phyloP scores from a whole-genome alignment of 768 basidiomycete species.

The Auricularia sp. region DNA sequence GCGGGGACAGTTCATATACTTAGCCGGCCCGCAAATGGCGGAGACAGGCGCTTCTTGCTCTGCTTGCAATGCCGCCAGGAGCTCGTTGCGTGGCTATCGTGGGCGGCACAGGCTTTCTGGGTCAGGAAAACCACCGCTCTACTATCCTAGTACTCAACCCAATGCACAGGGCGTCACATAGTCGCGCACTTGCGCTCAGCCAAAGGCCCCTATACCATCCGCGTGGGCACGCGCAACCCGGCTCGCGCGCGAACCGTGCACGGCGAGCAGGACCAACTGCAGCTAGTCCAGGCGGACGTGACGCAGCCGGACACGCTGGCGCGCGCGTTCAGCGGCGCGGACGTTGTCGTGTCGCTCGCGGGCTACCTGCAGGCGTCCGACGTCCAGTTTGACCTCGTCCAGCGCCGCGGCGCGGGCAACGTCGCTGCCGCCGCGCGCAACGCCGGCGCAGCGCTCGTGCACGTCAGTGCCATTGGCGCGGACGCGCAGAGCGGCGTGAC shows the following conservation, averaged over 20 bases:
- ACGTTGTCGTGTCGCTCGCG: constrained; percentile 55
- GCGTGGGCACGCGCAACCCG: not conserved
- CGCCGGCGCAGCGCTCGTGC: constrained; percentile 48
- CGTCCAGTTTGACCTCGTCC: constrained; percentile 47
- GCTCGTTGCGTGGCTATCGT: not conserved
- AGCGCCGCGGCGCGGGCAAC: constrained; percentile 56
- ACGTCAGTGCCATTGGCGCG: constrained; percentile 72
- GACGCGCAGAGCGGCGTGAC: constrained; percentile 44
- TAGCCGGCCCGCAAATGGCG: not conserved
- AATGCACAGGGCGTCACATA: not conserved
- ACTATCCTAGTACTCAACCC: not conserved
- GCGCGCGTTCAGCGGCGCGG: constrained; percentile 43
- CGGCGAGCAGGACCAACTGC: not conserved
- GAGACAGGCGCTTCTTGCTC: not conserved
- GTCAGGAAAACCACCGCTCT: not conserved
- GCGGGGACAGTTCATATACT: no score
- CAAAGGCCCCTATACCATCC: not conserved
- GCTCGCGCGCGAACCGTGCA: not conserved
- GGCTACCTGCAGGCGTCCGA: constrained; percentile 53
- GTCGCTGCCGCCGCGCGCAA: constrained; percentile 45
- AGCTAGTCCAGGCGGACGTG: constrained; percentile 35
- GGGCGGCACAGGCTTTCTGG: not conserved
- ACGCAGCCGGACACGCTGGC: constrained; percentile 38
- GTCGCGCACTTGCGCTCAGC: not conserved
- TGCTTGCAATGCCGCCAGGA: no score